Evolutionary conservation across 768 basidiomycete genomes (phyloP).

Genomic region (Suillus fuscotomentosus): DNA sequence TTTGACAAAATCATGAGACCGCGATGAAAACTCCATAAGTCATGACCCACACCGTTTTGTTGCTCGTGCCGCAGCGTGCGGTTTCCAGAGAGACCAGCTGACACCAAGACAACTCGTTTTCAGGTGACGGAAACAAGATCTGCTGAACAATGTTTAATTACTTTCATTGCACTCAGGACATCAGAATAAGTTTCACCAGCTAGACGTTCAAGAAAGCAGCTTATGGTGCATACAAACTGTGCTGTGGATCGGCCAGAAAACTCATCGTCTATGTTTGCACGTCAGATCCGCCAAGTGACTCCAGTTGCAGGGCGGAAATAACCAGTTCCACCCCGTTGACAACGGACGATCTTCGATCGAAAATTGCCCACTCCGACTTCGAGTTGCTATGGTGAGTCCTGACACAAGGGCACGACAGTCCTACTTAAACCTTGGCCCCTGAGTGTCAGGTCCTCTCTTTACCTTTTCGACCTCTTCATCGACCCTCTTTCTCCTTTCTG

Average conservation of each 20-base stretch:
- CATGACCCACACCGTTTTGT: not conserved
- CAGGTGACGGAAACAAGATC: not conserved
- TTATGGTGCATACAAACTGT: too few species aligned
- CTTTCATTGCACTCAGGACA: not conserved
- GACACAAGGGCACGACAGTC: conserved; percentile 1
- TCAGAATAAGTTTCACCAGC: not conserved
- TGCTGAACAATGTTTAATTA: too few species aligned
- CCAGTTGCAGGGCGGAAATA: not conserved
- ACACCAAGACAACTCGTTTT: not conserved
- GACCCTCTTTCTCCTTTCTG: conserved; percentile 27
- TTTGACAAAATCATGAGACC: not conserved
- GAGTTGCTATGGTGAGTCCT: conserved; percentile 14
- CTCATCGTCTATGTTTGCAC: not conserved
- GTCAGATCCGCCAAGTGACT: not conserved
- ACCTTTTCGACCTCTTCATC: conserved; percentile 22
- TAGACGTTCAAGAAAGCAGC: not conserved
- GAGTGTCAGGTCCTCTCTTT: not conserved
- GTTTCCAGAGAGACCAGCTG: conserved; percentile 8
- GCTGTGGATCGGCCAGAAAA: not conserved
- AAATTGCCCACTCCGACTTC: not conserved
- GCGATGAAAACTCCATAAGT: conserved; percentile 2
- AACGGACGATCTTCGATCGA: conserved; percentile 8
- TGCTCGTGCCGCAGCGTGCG: not conserved
- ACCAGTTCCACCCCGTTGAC: conserved; percentile 2
- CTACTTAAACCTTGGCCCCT: conserved; percentile 9